Conservation (phyloP, 2,329 filamentous ascomycete species). For the Aspergillus pseudoviridinutans region DNA sequence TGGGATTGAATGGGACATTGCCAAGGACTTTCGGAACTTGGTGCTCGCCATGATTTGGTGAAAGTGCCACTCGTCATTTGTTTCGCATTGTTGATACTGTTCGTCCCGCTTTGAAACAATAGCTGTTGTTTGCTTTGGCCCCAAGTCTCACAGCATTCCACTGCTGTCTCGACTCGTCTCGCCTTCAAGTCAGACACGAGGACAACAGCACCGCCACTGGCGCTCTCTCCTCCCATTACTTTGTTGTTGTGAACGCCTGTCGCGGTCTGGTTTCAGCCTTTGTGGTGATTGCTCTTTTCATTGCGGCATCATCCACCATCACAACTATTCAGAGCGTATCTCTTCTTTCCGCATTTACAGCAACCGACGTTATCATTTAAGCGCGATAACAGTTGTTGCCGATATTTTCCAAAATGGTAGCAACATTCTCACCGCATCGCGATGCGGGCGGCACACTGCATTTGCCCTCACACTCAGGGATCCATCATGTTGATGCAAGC, state of each 20-base stretch:
- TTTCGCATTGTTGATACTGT: slow-evolving; percentile 8
- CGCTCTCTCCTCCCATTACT: slow-evolving; percentile 6
- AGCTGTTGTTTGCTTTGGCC: slow-evolving; percentile 14
- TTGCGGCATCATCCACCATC: neutral
- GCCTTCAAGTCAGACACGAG: slow-evolving; percentile 11
- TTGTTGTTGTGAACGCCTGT: slow-evolving; percentile 12
- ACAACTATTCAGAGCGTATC: neutral
- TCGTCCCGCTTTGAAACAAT: slow-evolving; percentile 17
- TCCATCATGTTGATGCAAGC: slow-evolving; percentile 76
- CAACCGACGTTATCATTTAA: neutral
- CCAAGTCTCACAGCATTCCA: slow-evolving; percentile 28
- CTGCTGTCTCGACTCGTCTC: slow-evolving; percentile 12
- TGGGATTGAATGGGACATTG: slow-evolving; percentile 14
- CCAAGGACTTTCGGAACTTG: slow-evolving; percentile 12
- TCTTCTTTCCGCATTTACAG: neutral
- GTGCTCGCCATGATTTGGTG: slow-evolving; percentile 24
- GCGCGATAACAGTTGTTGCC: neutral
- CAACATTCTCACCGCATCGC: slow-evolving; percentile 47
- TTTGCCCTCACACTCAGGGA: slow-evolving; percentile 78
- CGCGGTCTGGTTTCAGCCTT: slow-evolving; percentile 2
- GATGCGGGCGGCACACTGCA: slow-evolving; percentile 72
- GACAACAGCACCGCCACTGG: slow-evolving; percentile 12
- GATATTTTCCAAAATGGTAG: slow-evolving; percentile 35
- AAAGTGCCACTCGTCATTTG: slow-evolving; percentile 21
- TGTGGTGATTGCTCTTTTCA: neutral